phyloP scores from a whole-genome alignment of 2,329 filamentous ascomycete species.

The Truncatella angustata region DNA sequence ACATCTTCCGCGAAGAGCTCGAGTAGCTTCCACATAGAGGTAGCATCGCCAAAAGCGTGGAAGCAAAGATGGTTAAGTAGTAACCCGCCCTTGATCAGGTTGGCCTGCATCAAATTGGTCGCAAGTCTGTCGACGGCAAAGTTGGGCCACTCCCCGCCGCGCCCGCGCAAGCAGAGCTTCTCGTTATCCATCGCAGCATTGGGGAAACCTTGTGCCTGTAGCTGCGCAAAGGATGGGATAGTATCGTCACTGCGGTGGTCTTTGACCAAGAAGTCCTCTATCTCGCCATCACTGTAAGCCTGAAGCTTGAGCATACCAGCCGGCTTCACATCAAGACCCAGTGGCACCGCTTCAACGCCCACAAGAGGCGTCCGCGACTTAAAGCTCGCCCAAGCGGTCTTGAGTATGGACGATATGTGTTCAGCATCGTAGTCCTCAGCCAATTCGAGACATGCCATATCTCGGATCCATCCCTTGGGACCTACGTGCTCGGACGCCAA shows the following conservation, averaged over 20 bases:
- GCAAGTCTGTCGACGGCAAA: slow-evolving; percentile 13
- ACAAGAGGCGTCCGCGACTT: slow-evolving; percentile 9
- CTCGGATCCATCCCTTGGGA: slow-evolving; percentile 13
- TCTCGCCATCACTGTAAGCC: background rate
- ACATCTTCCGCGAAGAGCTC: slow-evolving; percentile 35
- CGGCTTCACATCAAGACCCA: background rate
- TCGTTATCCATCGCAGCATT: slow-evolving; percentile 19
- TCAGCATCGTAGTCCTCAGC: slow-evolving; percentile 9
- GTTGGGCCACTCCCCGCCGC: background rate
- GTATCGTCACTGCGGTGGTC: slow-evolving; percentile 3
- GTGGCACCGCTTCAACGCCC: slow-evolving; percentile 8
- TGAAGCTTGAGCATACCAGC: slow-evolving; percentile 6
- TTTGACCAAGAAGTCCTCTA: slow-evolving; percentile 9
- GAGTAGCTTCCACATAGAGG: slow-evolving; percentile 28
- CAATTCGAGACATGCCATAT: slow-evolving; percentile 9
- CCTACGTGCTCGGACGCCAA: slow-evolving; percentile 9
- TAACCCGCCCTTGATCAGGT: slow-evolving; percentile 29
- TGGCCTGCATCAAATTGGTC: slow-evolving; percentile 22
- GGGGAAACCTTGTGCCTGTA: slow-evolving; percentile 26
- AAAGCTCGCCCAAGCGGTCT: slow-evolving; percentile 5
- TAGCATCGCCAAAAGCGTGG: slow-evolving; percentile 34
- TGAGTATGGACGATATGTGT: slow-evolving; percentile 5
- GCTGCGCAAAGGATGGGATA: slow-evolving; percentile 18
- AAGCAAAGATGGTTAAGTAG: slow-evolving; percentile 25
- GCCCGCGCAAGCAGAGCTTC: slow-evolving; percentile 22